These are phyloP conservation scores for Cordyceps cicadae DNA, from an alignment of 2,329 filamentous ascomycete genomes.

Conservation along the genomic window DNA sequence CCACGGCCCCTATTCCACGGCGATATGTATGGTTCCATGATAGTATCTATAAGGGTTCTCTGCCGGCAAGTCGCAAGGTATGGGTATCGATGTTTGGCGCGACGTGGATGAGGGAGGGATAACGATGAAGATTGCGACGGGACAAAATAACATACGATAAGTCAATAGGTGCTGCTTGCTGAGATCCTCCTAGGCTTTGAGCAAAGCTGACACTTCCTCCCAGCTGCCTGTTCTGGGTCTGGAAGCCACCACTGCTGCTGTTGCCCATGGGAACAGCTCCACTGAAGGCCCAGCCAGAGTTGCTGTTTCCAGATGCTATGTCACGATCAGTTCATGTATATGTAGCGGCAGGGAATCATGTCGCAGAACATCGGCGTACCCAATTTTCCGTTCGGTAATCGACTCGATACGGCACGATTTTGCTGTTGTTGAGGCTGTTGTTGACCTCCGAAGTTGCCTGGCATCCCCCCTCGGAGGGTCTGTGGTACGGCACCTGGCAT, in stretches of 20 bases:
- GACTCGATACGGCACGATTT: slow-evolving; percentile 46
- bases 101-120: background rate
- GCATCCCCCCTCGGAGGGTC: slow-evolving; percentile 53
- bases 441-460: slow-evolving; percentile 50
- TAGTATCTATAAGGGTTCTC: background rate
- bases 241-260: slow-evolving; percentile 33
- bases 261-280: slow-evolving; percentile 53
- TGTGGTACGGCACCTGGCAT: slow-evolving; percentile 50
- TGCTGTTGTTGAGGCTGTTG: slow-evolving; percentile 27
- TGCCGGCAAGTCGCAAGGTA: background rate
- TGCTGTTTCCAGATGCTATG: slow-evolving; percentile 37
- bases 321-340: slow-evolving; percentile 11
- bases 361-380: slow-evolving; percentile 34
- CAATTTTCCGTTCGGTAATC: slow-evolving; percentile 59
- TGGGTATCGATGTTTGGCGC: background rate
- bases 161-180: slow-evolving; percentile 54
- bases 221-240: slow-evolving; percentile 45
- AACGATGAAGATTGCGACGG: background rate
- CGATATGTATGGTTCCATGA: background rate
- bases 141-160: slow-evolving; percentile 49
- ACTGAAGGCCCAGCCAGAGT: slow-evolving; percentile 54
- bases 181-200: slow-evolving; percentile 56
- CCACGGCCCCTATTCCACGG: slow-evolving; percentile 3
- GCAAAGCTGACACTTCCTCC: slow-evolving; percentile 57
- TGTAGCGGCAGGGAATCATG: background rate